Percentiles rank a stretch among this genome's conserved stretches.
These are phyloP conservation scores for Nicotiana paniculata DNA, from an alignment of 257 asterid species.

Conservation along the genomic window DNA sequence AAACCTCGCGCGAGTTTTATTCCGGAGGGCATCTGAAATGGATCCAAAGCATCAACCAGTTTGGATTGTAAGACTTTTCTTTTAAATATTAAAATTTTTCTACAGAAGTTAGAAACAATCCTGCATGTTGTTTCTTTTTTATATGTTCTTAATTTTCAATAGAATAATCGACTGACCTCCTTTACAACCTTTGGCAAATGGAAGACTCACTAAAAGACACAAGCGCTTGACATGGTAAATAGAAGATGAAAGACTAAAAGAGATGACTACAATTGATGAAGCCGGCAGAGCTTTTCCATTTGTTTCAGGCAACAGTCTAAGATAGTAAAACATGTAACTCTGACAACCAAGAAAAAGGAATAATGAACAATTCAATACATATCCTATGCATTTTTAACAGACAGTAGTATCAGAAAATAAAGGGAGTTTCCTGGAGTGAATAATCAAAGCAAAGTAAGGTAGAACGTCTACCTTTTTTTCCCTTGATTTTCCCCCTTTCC, in stretches of 20 bases:
- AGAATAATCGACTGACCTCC: background rate
- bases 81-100: background rate
- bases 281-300: background rate
- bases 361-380: background rate
- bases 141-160: background rate
- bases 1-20: constrained; percentile 66
- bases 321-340: background rate
- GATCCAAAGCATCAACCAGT: constrained; percentile 93
- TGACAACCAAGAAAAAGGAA: background rate
- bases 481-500: background rate
- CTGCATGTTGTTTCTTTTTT: background rate
- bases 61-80: constrained; percentile 65
- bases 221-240: background rate
- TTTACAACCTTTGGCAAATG: background rate
- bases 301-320: background rate
- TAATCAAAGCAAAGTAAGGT: too few species aligned
- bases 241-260: background rate
- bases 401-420: too few species aligned
- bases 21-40: constrained; percentile 70
- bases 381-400: too few species aligned
- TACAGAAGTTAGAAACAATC: background rate
- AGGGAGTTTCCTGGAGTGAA: too few species aligned
- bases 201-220: background rate
- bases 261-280: background rate
- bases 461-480: too few species aligned